A percentile compares a stretch with the other conserved stretches of the same genome.
Evolutionary conservation across 805 yeast genomes (phyloP).

Genomic region (Jamesozyma lodderae): DNA sequence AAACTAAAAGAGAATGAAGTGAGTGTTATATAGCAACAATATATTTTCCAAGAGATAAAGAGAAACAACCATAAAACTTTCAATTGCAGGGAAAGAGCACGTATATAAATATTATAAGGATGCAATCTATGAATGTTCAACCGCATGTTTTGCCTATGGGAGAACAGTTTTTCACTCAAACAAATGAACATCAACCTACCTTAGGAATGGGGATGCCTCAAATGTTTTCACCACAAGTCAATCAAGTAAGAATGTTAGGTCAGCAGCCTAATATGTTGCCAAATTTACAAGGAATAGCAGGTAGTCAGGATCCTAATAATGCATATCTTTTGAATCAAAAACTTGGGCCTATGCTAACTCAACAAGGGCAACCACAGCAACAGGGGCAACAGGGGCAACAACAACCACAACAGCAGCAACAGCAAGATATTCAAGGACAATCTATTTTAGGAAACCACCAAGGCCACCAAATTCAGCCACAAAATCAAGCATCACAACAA

Average conservation of each 20-base stretch:
- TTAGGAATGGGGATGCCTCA: conserved; percentile 24
- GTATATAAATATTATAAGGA: conserved; percentile 1
- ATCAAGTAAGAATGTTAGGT: conserved; percentile 18
- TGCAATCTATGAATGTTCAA: conserved; percentile 26
- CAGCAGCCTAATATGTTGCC: conserved; percentile 17
- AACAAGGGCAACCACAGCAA: conserved; percentile 11
- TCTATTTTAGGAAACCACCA: conserved; percentile 1
- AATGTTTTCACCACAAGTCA: conserved; percentile 22
- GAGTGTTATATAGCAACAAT: too few relatives aligned
- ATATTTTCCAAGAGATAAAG: too few relatives aligned
- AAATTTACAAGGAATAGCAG: conserved; percentile 11
- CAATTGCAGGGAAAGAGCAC: too few relatives aligned
- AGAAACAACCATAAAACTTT: too few relatives aligned
- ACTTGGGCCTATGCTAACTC: conserved; percentile 16
- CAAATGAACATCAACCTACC: conserved; percentile 18
- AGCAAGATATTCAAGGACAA: conserved; percentile 6
- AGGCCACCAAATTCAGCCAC: conserved; percentile 17
- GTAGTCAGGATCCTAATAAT: conserved; percentile 10
- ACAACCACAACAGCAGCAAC: conserved; percentile 8
- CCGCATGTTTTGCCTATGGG: conserved; percentile 23
- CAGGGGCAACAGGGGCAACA: conserved; percentile 9
- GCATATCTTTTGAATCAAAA: conserved; percentile 25
- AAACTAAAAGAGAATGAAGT: too few relatives aligned
- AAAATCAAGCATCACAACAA: conserved; percentile 2
- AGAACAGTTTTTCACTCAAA: conserved; percentile 23